Evolutionary conservation across 306 rosid genomes (phyloP), one percentile per base, ranked within the genome.

Genomic region (Cicer bijugum): DNA sequence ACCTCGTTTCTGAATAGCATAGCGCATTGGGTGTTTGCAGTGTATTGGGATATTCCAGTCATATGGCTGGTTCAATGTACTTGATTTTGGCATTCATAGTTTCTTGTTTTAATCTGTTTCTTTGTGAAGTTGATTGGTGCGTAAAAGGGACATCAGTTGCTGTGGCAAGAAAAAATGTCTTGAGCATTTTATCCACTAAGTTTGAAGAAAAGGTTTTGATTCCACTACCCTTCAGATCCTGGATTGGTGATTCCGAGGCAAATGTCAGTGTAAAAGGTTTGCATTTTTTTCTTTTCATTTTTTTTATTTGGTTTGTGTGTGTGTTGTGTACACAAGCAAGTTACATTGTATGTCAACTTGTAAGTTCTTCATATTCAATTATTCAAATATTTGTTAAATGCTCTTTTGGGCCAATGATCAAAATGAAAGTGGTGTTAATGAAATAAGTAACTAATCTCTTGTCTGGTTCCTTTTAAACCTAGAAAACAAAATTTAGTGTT

Each of bases 101-200:
- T 78, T 63, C 71, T 33, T 69, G 20, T 67, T 72, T 23, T 35
- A 16, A 66, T 67, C 67, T 47, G 15, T 50, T 74, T 80, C 66
- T 70, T 83, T 78, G 60, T 59, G 17, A 61, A 93, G 97, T 91
- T 74, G 98, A 88, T 65, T 93, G 97, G 92, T 89, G 89, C 44
- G 37, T 71, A 42, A 80, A 86, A 46, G 94, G 98, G 23, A 84
- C 72, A 80, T 84, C 79, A 81, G 69, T 93, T 80, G 97, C 91
- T 8, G 91, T 89, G 67, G 98, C 96, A 60, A 86, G 83, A 72
- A 85, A 80, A 78, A 84, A 78, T 65, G 83, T 69, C 71, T 81
- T 93, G 40, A 84, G 82, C 85, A 84, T 93, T 88, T 72, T 93
- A 17, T 91, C 98, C 2, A 45, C 81, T 9, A 79, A 78, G 69